Evolutionary conservation across 1,284 basidiomycete genomes (phyloP).

Genomic region (Amylostereum chailletii): DNA sequence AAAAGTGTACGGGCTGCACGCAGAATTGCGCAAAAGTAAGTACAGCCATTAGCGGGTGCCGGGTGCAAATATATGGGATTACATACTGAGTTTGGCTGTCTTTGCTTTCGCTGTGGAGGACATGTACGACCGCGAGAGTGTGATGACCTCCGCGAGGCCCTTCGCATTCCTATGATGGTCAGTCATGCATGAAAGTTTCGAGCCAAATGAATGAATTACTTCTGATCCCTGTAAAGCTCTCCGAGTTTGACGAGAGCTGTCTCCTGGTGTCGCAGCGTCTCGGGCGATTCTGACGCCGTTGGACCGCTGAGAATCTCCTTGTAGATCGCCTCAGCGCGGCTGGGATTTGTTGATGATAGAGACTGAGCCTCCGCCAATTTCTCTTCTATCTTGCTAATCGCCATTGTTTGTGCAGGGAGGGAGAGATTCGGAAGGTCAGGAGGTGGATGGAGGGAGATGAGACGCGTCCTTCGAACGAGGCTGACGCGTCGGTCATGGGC

Average conservation of each 20-base stretch:
- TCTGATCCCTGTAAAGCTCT: constrained; percentile 80
- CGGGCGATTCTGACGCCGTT: constrained; percentile 33
- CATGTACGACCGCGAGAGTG: constrained; percentile 84
- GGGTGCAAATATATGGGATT: background rate
- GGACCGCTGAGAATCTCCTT: constrained; percentile 46
- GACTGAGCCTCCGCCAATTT: constrained; percentile 46
- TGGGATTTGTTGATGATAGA: constrained; percentile 30
- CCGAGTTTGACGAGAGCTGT: constrained; percentile 82
- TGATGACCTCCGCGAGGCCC: constrained; percentile 83
- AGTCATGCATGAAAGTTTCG: background rate
- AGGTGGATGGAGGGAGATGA: background rate
- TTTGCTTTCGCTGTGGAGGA: constrained; percentile 96
- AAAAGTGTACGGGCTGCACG: constrained; percentile 81
- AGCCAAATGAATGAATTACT: constrained; percentile 37
- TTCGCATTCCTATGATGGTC: constrained; percentile 59
- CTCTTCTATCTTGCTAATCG: constrained; percentile 31
- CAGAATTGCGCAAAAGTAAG: constrained; percentile 9
- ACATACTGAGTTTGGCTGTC: constrained; percentile 91
- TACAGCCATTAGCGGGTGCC: background rate
- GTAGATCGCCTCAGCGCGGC: constrained; percentile 58
- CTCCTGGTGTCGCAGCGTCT: constrained; percentile 76
- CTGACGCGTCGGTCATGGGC: constrained; percentile 31
- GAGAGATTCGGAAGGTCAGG: background rate
- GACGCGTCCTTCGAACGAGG: constrained; percentile 6
- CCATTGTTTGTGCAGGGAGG: background rate